Evolutionary conservation across 768 basidiomycete genomes (phyloP).

Genomic region (Boletales sp.): DNA sequence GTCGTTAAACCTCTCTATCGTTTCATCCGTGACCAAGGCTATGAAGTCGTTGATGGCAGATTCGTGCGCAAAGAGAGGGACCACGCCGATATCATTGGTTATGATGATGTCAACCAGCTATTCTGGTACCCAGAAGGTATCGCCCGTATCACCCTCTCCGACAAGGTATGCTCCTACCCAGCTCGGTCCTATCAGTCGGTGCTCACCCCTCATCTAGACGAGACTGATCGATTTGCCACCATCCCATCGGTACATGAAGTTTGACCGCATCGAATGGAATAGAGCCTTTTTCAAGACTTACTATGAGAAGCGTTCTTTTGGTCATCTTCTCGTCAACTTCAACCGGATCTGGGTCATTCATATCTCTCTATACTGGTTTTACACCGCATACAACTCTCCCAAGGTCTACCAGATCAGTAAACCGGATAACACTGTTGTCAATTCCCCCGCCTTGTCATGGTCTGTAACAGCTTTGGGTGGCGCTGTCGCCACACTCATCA

Average conservation of each 20-base stretch:
- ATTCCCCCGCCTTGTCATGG: conserved; percentile 82
- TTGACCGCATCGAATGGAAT: conserved; percentile 96
- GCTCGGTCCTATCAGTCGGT: background rate
- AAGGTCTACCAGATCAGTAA: conserved; percentile 63
- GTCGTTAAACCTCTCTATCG: conserved; percentile 93
- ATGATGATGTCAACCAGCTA: conserved; percentile 97
- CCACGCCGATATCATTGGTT: conserved; percentile 93
- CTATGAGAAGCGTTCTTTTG: conserved; percentile 94
- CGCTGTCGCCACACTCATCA: conserved; percentile 92
- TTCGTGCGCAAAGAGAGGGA: conserved; percentile 92
- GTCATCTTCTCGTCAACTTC: conserved; percentile 98
- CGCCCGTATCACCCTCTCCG: conserved; percentile 79
- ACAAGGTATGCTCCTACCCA: conserved; percentile 60
- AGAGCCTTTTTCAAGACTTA: conserved; percentile 98
- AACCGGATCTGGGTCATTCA: conserved; percentile 99
- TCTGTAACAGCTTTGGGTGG: conserved; percentile 93
- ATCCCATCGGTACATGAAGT: conserved; percentile 92
- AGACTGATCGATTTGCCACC: conserved; percentile 89
- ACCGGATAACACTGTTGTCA: conserved; percentile 37
- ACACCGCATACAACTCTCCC: conserved; percentile 92
- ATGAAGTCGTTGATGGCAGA: conserved; percentile 93
- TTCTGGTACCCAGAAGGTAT: conserved; percentile 99
- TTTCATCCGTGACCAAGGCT: conserved; percentile 96
- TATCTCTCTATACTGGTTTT: conserved; percentile 92
- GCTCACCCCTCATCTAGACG: conserved; percentile 46